A percentile compares a stretch with the other conserved stretches of the same genome.
phyloP scores from a whole-genome alignment of 2,329 filamentous ascomycete genomes.

The Fusarium sp. region DNA sequence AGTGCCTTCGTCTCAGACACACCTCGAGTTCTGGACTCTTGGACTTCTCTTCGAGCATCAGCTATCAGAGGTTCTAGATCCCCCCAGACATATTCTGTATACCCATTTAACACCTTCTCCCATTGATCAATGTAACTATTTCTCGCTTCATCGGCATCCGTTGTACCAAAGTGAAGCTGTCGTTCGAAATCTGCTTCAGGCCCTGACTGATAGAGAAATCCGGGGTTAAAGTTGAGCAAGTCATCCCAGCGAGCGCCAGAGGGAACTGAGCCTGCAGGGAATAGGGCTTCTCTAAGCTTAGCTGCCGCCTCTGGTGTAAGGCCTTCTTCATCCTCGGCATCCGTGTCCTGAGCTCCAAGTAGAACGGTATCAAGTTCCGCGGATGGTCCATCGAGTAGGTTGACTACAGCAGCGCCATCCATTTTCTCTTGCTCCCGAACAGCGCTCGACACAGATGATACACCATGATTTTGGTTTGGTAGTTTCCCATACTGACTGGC shows the following conservation, averaged over 20 bases:
- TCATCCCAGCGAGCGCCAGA: slow-evolving; percentile 55
- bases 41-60: slow-evolving; percentile 68
- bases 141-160: slow-evolving; percentile 55
- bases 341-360: slow-evolving; percentile 37
- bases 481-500: background rate
- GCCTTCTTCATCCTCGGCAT: slow-evolving; percentile 42
- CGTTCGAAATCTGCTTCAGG: slow-evolving; percentile 33
- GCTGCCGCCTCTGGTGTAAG: slow-evolving; percentile 48
- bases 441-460: background rate
- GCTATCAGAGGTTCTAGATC: slow-evolving; percentile 67
- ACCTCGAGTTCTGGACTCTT: slow-evolving; percentile 51
- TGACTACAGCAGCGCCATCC: slow-evolving; percentile 57
- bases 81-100: slow-evolving; percentile 77
- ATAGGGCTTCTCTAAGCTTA: slow-evolving; percentile 56
- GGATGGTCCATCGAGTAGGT: slow-evolving; percentile 51
- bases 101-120: slow-evolving; percentile 66
- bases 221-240: slow-evolving; percentile 64
- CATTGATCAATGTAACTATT: slow-evolving; percentile 66
- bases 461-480: background rate
- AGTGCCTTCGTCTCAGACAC: slow-evolving; percentile 49
- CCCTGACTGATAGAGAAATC: slow-evolving; percentile 52
- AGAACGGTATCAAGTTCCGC: slow-evolving; percentile 35
- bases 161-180: slow-evolving; percentile 54
- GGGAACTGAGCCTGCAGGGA: slow-evolving; percentile 41
- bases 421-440: slow-evolving; percentile 44